Evolutionary conservation across 768 basidiomycete species (phyloP).

Genomic region (Kondoa malvinella): DNA sequence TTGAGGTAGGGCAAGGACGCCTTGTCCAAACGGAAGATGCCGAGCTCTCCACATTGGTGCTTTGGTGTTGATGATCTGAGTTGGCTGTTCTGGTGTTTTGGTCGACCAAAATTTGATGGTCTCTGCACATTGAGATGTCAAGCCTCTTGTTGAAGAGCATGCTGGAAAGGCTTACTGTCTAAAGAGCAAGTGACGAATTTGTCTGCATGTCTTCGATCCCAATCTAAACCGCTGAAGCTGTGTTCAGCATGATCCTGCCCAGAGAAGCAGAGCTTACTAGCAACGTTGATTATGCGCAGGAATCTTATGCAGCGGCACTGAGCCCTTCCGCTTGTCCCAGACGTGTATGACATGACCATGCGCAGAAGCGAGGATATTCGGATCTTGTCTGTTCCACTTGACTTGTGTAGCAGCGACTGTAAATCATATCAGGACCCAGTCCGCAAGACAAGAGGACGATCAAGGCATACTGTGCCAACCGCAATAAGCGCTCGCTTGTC

Average conservation of each 20-base stretch:
- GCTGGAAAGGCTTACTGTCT: conserved; percentile 43
- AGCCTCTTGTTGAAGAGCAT: neutral
- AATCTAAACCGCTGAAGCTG: conserved; percentile 56
- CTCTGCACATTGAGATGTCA: neutral
- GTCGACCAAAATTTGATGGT: conserved; percentile 22
- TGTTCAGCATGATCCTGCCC: neutral
- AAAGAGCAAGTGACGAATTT: conserved; percentile 87
- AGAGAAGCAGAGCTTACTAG: conserved; percentile 35
- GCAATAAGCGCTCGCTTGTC: conserved; percentile 46
- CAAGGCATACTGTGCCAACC: conserved; percentile 36
- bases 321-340: conserved; percentile 80
- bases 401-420: conserved; percentile 79
- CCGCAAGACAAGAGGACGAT: conserved; percentile 3
- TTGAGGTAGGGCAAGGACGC: conserved; percentile 57
- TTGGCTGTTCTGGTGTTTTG: conserved; percentile 21
- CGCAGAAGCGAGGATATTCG: conserved; percentile 71
- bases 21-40: conserved; percentile 76
- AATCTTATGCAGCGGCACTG: conserved; percentile 38
- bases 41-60: conserved; percentile 93
- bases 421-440: conserved; percentile 23
- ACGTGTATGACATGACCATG: conserved; percentile 73
- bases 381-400: conserved; percentile 84
- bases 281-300: conserved; percentile 77
- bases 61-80: conserved; percentile 42
- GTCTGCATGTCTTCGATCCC: conserved; percentile 57